A percentile compares a stretch with the other conserved stretches of the same genome.
phyloP scores from a whole-genome alignment of 192 early-diverging fungal species.

The Coemansia sp. region DNA sequence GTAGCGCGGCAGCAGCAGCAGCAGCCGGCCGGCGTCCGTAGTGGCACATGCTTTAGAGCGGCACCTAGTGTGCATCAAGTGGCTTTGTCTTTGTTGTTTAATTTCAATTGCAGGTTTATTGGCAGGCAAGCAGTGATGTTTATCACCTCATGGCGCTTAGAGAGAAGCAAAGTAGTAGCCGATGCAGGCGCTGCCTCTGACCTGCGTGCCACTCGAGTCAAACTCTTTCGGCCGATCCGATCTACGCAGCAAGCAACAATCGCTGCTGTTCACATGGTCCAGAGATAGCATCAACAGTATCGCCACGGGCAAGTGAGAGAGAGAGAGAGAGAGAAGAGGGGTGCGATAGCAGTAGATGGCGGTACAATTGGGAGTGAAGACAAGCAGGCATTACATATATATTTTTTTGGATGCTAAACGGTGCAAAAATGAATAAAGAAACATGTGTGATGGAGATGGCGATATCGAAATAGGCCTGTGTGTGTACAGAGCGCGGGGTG shows the following conservation, averaged over 20 bases:
- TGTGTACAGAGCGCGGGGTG: background rate
- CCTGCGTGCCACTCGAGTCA: conserved; percentile 5
- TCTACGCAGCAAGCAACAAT: background rate
- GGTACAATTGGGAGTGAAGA: background rate
- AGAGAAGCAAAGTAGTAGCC: background rate
- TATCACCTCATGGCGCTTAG: background rate
- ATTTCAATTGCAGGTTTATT: conserved; percentile 2
- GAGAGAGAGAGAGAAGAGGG: background rate
- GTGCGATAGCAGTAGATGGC: background rate
- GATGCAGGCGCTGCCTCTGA: conserved; percentile 5
- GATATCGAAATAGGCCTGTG: background rate
- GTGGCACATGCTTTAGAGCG: conserved; percentile 3
- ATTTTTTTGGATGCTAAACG: background rate
- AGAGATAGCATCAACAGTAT: background rate
- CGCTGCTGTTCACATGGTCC: background rate
- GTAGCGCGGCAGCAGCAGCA: background rate
- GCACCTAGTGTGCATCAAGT: conserved; percentile 2
- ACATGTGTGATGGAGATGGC: background rate
- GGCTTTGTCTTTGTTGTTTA: conserved; percentile 2
- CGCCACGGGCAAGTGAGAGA: background rate
- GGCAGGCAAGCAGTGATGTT: background rate
- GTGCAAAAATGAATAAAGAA: conserved; percentile 2
- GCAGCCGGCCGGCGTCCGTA: background rate
- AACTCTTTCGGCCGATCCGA: background rate
- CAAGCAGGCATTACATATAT: background rate